Evolutionary conservation across 352 stramenopile genomes (phyloP), one percentile per base, ranked within the genome.

Genomic region (Poterioochromonas sp.): DNA sequence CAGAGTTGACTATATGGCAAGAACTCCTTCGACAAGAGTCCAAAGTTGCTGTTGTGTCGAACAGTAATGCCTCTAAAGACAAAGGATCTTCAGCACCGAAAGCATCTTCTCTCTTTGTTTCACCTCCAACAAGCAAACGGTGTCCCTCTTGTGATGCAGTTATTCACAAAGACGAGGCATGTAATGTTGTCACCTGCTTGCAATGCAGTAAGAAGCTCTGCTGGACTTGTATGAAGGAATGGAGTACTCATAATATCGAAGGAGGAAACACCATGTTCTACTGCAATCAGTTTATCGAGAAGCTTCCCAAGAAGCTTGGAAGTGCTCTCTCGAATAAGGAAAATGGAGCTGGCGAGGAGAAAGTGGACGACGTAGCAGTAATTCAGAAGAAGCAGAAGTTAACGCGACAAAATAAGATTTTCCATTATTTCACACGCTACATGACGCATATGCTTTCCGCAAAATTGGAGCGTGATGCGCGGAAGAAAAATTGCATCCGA

Each of bases 251-350:
- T 58, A 83, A 76, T 1, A 78, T 73, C 0, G 76, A 51, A 3
- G 88, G 80, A 32, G 91, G 91, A 64, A 92, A 92, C 18, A 97
- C 94, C 85, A 97, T 97, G 83, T n/a, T n/a, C n/a, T 92, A 95
- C 78, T 98, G 93, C 86, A 98, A 97, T 82, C n/a, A 29, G 20
- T 71, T 32, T n/a, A 47, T 26, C 32, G 34, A 41, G 20, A 44
- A 71, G n/a, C 39, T 43, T 62, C 2, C 12, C 2, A n/a, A n/a
- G 26, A 32, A 62, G 8, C 8, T 20, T 20, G 20, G 44, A 20
- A 89, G 79, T 76, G 80, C 86, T 62, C 79, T 32, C 64, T 77
- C 8, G 43, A 39, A 26, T 68, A 80, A 29, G 69, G 80, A 44
- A 62, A 44, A 34, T 39, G 63, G 29, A 11, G 15, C 5, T 8